phyloP scores from a whole-genome alignment of 202 grass and related monocot species.

The Bolboschoenoplectus hybrid region DNA sequence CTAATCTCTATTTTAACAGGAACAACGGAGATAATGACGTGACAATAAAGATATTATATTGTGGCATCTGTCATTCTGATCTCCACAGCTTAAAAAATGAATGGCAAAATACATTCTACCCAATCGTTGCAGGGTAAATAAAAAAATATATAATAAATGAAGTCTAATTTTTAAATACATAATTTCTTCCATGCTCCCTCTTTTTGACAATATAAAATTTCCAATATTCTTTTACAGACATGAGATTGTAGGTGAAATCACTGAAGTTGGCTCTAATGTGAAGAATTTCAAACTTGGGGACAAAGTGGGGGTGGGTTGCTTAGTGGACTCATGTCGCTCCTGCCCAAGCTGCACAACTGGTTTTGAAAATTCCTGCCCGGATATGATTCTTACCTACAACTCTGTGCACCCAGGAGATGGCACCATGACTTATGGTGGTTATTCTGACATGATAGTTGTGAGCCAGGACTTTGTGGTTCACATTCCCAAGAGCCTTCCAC shows the following conservation, averaged over 20 bases:
- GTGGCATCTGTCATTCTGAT: slow-evolving; percentile 91
- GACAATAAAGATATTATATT: slow-evolving; percentile 77
- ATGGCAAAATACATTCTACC: slow-evolving; percentile 66
- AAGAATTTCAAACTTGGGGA: slow-evolving; percentile 60
- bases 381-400: slow-evolving; percentile 60
- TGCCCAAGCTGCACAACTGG: slow-evolving; percentile 51
- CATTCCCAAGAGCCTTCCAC: slow-evolving; percentile 71
- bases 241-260: slow-evolving; percentile 73
- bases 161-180: neutral
- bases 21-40: slow-evolving; percentile 78
- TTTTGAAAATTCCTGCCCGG: slow-evolving; percentile 66
- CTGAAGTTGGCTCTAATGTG: slow-evolving; percentile 73
- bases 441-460: slow-evolving; percentile 62
- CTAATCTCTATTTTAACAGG: slow-evolving; percentile 47
- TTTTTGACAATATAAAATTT: neutral
- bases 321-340: slow-evolving; percentile 64
- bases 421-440: slow-evolving; percentile 70
- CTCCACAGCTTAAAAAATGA: slow-evolving; percentile 80
- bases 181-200: neutral
- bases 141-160: neutral
- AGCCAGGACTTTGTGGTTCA: slow-evolving; percentile 61
- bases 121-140: slow-evolving; percentile 72
- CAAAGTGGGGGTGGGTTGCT: slow-evolving; percentile 70
- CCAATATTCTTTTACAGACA: slow-evolving; percentile 47
- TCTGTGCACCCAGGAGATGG: slow-evolving; percentile 53